Evolutionary conservation across 2,329 filamentous ascomycete genomes (phyloP), one percentile per base, ranked within the genome.

Genomic region (Shiraia bambusicola): DNA sequence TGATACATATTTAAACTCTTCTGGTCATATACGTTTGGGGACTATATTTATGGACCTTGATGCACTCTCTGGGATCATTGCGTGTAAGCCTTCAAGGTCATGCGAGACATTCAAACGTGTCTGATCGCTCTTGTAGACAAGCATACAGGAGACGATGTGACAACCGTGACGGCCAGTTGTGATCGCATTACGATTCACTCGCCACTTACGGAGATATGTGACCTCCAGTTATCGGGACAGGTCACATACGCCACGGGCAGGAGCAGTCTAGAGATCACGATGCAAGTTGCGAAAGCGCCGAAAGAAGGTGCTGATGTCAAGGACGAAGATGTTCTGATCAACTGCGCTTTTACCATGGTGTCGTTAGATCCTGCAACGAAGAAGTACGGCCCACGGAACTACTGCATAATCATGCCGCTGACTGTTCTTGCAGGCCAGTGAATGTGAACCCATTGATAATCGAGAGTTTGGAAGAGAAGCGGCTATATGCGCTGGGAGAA

Each of bases 21-120:
- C 81, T 0, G 87, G 87, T 0, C 84, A 88, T 54, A 86, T 91
- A 53, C 76, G 74, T 38, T 74, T 90, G 6, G 87, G 87, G 0
- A 83, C 86, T 0, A 72, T 91, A 12, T 81, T 91, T 47, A 90
- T 90, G 85, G 87, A 91, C 49, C 76, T 91, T 2, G 87, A 91
- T 67, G 87, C 87, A 0, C 69, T 91, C 6, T 86, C 86, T 1
- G 87, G 87, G 8, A 80, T 90, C 33, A 80, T 91, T 41, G 86
- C 87, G 49, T 41, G 38, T 66, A 59, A 58, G 61, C 45, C 40
- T 13, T 84, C 34, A 86, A 63, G 84, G 82, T 46, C 81, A 82
- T 52, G 82, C 46, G 27, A 30, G 34, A 33, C 31, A 25, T 13
- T 26, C 29, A n/a, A 22, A 11, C 22, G n/a, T 24, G 30, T 56